Conservation (phyloP, 1,284 basidiomycete species). For the Meira miltonrushii region DNA sequence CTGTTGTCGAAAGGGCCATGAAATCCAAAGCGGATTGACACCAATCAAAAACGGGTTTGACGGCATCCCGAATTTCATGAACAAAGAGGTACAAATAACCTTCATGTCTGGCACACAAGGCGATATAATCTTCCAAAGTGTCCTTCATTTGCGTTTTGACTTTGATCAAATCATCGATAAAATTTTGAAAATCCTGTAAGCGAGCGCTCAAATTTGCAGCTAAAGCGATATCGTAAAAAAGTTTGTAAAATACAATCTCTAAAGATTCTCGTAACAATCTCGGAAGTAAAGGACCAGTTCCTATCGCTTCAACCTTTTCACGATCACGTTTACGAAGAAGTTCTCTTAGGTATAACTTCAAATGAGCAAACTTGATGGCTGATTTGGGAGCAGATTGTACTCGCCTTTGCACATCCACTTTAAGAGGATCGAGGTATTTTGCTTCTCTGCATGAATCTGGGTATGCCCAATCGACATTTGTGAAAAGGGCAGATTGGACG, state of each 20-base stretch:
- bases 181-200: constrained; percentile 16
- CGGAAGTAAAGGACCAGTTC: constrained; percentile 15
- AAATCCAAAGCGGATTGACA: constrained; percentile 15
- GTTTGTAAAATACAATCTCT: constrained; percentile 14
- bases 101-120: constrained; percentile 18
- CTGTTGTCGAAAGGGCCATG: constrained; percentile 16
- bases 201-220: constrained; percentile 9
- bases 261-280: constrained; percentile 16
- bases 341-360: constrained; percentile 16
- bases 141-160: neutral
- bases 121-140: constrained; percentile 14
- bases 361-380: constrained; percentile 13
- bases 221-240: constrained; percentile 12
- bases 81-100: constrained; percentile 14
- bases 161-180: constrained; percentile 15
- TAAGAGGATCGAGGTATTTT: neutral
- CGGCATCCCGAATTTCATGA: constrained; percentile 15
- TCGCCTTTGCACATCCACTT: neutral
- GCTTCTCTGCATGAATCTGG: neutral
- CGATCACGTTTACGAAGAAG: constrained; percentile 15
- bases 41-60: constrained; percentile 17
- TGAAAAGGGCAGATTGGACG: neutral
- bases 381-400: neutral
- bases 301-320: constrained; percentile 13
- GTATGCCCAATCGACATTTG: constrained; percentile 5